These are phyloP conservation scores for Acer saccharum DNA, from an alignment of 345 rosid species.

Conservation along the genomic window DNA sequence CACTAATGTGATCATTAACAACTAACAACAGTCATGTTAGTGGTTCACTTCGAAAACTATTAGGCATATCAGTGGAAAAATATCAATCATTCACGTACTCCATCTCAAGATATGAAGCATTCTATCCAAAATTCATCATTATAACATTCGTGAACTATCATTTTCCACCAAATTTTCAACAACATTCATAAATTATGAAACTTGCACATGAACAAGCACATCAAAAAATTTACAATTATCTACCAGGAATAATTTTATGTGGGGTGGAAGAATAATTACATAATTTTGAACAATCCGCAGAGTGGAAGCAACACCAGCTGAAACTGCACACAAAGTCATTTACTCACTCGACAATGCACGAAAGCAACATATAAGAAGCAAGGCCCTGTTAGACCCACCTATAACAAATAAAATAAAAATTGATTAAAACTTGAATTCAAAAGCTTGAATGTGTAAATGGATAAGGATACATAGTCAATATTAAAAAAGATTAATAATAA, in stretches of 20 bases:
- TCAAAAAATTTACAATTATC: background rate
- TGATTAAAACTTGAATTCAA: background rate
- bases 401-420: background rate
- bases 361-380: background rate
- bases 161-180: too few species aligned
- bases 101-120: too few species aligned
- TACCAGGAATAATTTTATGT: background rate
- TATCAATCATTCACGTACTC: too few species aligned
- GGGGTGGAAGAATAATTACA: slow-evolving; percentile 13
- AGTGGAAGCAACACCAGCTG: slow-evolving; percentile 12
- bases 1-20: too few species aligned
- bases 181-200: too few species aligned
- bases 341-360: background rate
- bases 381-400: background rate
- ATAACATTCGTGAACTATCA: too few species aligned
- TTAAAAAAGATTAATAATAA: background rate
- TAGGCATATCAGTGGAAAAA: too few species aligned
- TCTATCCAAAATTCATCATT: too few species aligned
- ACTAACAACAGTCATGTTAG: too few species aligned
- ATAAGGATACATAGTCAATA: background rate
- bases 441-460: background rate
- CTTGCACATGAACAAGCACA: background rate
- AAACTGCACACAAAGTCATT: slow-evolving; percentile 18
- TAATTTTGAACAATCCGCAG: background rate
- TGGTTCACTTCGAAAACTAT: too few species aligned